Evolutionary conservation across 164 flowering plant species (phyloP).

Genomic region (Magnolia sinica): DNA sequence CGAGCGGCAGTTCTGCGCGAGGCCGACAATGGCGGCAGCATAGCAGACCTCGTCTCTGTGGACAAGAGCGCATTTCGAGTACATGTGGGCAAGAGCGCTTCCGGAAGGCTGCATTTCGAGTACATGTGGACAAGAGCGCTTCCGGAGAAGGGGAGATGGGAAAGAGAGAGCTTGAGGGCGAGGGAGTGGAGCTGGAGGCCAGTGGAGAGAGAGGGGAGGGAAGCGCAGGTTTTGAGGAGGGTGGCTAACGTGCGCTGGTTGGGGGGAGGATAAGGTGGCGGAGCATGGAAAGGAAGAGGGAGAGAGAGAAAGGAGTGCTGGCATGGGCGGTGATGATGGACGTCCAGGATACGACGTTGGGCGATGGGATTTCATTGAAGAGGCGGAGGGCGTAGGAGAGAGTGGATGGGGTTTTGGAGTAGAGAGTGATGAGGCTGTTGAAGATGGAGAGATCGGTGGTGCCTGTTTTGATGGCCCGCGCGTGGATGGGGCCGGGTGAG

Average conservation of each 20-base stretch:
- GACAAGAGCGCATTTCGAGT: slow-evolving; percentile 53
- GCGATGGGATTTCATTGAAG: slow-evolving; percentile 48
- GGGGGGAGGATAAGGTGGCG: slow-evolving; percentile 61
- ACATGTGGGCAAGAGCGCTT: too few species aligned
- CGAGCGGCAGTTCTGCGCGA: slow-evolving; percentile 43
- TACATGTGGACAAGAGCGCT: slow-evolving; percentile 52
- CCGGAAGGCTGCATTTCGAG: slow-evolving; percentile 28
- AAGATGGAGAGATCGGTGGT: slow-evolving; percentile 19
- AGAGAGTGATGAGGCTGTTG: slow-evolving; percentile 47
- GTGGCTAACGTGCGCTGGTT: slow-evolving; percentile 60
- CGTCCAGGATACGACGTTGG: slow-evolving; percentile 75
- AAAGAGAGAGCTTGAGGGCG: slow-evolving; percentile 42
- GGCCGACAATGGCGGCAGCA: slow-evolving; percentile 48
- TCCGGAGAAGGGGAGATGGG: slow-evolving; percentile 39
- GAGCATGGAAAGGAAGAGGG: slow-evolving; percentile 65
- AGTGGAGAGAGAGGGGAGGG: slow-evolving; percentile 31
- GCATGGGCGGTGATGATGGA: slow-evolving; percentile 54
- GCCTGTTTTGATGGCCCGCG: slow-evolving; percentile 29
- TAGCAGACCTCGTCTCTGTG: slow-evolving; percentile 55
- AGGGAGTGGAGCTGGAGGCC: slow-evolving; percentile 54
- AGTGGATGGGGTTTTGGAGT: slow-evolving; percentile 39
- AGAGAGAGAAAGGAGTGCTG: slow-evolving; percentile 33
- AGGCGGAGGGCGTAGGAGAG: slow-evolving; percentile 28
- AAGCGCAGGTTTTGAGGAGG: slow-evolving; percentile 58
- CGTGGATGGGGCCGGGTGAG: slow-evolving; percentile 19